A percentile compares a stretch with the other conserved stretches of the same genome.
phyloP scores from a whole-genome alignment of 2,329 filamentous ascomycete species.

The Paracorniculantispora psalliotae region DNA sequence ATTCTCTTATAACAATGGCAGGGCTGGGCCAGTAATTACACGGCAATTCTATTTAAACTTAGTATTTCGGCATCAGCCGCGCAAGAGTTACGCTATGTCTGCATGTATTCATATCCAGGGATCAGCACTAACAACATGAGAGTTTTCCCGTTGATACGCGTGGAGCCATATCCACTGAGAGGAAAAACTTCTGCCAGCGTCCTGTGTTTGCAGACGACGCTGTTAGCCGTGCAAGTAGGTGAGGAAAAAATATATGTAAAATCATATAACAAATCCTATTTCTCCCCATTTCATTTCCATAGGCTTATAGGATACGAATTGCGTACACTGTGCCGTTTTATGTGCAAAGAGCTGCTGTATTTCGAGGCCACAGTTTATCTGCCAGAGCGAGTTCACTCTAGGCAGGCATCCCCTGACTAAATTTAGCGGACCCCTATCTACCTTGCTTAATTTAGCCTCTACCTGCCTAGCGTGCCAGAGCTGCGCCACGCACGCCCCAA shows the following conservation, averaged over 20 bases:
- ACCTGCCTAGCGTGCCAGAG: background rate
- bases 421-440: background rate
- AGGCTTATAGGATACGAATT: too few relatives aligned
- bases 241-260: background rate
- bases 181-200: too few relatives aligned
- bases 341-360: background rate
- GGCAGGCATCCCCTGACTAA: background rate
- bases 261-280: too few relatives aligned
- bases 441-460: background rate
- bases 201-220: too few relatives aligned
- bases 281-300: too few relatives aligned
- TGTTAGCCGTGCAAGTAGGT: background rate
- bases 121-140: background rate
- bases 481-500: background rate
- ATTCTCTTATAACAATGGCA: background rate
- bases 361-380: background rate
- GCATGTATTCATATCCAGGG: background rate
- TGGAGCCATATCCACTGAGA: background rate
- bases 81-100: background rate
- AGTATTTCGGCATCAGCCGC: background rate
- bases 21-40: background rate
- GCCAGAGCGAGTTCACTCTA: too few relatives aligned
- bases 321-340: background rate
- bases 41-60: background rate
- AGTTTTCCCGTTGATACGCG: background rate